Base-by-base conservation (phyloP, 106 monocot species). In the Alisma plantagoaquatica region DNA sequence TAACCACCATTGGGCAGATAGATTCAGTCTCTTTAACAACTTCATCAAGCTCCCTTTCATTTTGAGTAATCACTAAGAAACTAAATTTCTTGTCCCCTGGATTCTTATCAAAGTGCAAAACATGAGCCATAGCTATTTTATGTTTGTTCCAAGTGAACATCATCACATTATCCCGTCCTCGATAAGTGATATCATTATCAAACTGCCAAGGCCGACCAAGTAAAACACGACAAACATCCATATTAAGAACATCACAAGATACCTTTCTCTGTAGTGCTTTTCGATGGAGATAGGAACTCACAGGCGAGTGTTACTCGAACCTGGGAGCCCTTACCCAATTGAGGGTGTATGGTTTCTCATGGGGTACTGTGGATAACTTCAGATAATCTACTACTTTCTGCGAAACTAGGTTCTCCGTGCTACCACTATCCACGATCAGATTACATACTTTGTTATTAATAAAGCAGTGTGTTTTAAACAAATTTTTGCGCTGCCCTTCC, bases 211-310 rank as follows among this genome's bases (percentile, higher is more conserved):
- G 16, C 10, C 19, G 8, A 2, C 53, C 29, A 31, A 54, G 19
- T 12, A 54, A 30, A 2, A 54, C 14, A 31, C 31, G 53, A 17
- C 53, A 29, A 7, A 2, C 53, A 31, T 54, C 26, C 53, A 54
- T 54, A 12, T 31, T 31, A 9, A 54, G 0, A 0, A 2, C 53
- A 31, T 54, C 53, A 31, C 53, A 54, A 10, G n/a, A 7, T 3
- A 54, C 26, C 2, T 7, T n/a, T 29, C 29, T 28, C 16, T 12
- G 18, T 54, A 54, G 10, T 9, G 12, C 9, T 15, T 31, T 10
- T 19, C 53, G 20, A 54, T 29, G 53, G 53, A 30, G 0, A 54
- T 10, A n/a, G 53, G 29, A 12, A 54, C 53, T 3, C 7, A 31
- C 27, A 54, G 2, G n/a, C 14, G 29, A 30, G 30, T 12, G 29